Percentiles rank a stretch among this genome's conserved stretches.
These are phyloP conservation scores for Ostreobium quekettii DNA, from an alignment of 139 green algal genomes.

Conservation along the genomic window DNA sequence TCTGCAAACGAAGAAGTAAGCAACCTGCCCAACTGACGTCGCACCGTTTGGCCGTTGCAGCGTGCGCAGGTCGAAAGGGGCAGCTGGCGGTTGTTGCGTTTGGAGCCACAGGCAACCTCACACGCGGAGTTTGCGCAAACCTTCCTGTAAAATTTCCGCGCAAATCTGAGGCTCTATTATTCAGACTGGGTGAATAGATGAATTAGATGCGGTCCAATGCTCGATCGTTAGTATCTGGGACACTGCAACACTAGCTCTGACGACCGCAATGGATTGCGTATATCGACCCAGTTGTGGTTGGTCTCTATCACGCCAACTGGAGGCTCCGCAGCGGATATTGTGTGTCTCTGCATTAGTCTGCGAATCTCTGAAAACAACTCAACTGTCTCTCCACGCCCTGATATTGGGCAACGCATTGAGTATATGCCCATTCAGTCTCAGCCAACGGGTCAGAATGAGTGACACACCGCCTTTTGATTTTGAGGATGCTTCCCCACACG, in stretches of 20 bases:
- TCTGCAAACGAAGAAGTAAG: slow-evolving; percentile 17
- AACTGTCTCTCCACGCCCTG: not conserved
- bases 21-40: not conserved
- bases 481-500: slow-evolving; percentile 35
- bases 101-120: not conserved
- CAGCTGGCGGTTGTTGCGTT: not conserved
- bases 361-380: not conserved
- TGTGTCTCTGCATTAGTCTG: not conserved
- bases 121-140: not conserved
- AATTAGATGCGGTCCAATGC: too few relatives aligned
- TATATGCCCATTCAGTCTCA: too few relatives aligned
- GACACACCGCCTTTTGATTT: not conserved
- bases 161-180: not conserved
- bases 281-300: too few relatives aligned
- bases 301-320: not conserved
- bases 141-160: not conserved
- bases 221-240: too few relatives aligned
- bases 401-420: too few relatives aligned
- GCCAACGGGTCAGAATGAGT: not conserved
- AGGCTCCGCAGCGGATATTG: not conserved
- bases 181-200: not conserved
- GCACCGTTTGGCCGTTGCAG: not conserved
- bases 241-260: too few relatives aligned
- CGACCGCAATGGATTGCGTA: too few relatives aligned
- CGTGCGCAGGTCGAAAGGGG: not conserved